Conservation (phyloP, 1,284 basidiomycete genomes). For the Chalciporus sp. region DNA sequence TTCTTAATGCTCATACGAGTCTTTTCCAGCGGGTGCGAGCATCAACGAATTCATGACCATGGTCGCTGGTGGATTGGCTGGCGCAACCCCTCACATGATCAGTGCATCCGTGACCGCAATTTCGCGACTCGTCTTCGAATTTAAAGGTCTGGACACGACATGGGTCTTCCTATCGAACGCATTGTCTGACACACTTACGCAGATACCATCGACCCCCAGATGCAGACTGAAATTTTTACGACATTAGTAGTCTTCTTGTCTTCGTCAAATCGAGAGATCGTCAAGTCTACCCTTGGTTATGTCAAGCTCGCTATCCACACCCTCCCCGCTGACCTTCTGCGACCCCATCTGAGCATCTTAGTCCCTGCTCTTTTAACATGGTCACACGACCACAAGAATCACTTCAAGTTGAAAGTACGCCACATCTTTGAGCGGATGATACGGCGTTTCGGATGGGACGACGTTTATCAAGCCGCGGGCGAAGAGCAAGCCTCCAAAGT, state of each 20-base stretch:
- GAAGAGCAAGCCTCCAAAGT: conserved; percentile 79
- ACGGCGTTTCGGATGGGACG: conserved; percentile 87
- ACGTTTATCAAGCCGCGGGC: conserved; percentile 76
- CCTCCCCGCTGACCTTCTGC: conserved; percentile 71
- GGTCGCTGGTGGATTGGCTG: conserved; percentile 94
- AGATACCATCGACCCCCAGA: conserved; percentile 76
- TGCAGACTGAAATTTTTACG: conserved; percentile 84
- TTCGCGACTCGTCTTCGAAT: conserved; percentile 94
- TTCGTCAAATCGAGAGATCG: conserved; percentile 96
- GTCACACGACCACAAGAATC: conserved; percentile 98
- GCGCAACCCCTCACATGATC: conserved; percentile 96
- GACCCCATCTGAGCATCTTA: conserved; percentile 74
- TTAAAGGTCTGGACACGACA: conserved; percentile 66
- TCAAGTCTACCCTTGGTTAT: conserved; percentile 95
- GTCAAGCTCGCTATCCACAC: conserved; percentile 93
- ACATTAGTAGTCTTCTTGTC: conserved; percentile 90
- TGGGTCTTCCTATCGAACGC: neutral
- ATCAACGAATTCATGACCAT: conserved; percentile 96
- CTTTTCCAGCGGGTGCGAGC: conserved; percentile 68
- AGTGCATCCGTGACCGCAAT: conserved; percentile 95
- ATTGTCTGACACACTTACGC: conserved; percentile 1
- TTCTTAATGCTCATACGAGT: conserved; percentile 6
- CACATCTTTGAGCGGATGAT: conserved; percentile 98
- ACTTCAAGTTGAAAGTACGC: conserved; percentile 96
- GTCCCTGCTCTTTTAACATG: conserved; percentile 88